These are phyloP conservation scores for Histomonas meleagridis DNA, from an alignment of 208 protist species.

Conservation along the genomic window DNA sequence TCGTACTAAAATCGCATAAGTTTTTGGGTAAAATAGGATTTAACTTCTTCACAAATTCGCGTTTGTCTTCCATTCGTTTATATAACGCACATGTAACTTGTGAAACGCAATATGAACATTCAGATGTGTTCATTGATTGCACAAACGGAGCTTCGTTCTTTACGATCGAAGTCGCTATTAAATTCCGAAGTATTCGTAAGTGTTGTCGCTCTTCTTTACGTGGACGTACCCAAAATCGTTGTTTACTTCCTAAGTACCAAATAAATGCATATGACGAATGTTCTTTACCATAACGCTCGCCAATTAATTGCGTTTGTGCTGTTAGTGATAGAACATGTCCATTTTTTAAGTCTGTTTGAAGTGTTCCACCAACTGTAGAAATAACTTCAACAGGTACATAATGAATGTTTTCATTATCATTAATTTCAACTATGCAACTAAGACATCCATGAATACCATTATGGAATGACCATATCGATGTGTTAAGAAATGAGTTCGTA, in stretches of 20 bases:
- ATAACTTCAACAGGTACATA: not conserved
- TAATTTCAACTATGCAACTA: not conserved
- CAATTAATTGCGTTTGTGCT: not conserved
- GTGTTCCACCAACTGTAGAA: not conserved
- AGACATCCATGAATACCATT: not conserved
- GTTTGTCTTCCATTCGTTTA: not conserved
- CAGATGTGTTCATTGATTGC: too few relatives aligned
- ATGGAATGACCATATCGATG: not conserved
- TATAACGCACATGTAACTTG: not conserved
- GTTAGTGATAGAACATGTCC: not conserved
- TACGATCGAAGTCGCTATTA: not conserved
- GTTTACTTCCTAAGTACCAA: not conserved
- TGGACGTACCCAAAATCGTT: not conserved
- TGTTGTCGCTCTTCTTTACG: not conserved
- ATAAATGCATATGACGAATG: not conserved
- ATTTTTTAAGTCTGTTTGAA: not conserved
- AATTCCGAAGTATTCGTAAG: not conserved
- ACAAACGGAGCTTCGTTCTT: not conserved
- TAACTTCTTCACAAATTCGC: not conserved
- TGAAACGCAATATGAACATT: not conserved
- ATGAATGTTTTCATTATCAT: not conserved
- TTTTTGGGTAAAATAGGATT: not conserved
- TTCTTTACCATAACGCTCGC: not conserved
- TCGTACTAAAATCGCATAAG: not conserved
- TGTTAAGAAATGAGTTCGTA: not conserved